Conservation (phyloP, 345 rosid genomes). For the Eutrema japonicum region DNA sequence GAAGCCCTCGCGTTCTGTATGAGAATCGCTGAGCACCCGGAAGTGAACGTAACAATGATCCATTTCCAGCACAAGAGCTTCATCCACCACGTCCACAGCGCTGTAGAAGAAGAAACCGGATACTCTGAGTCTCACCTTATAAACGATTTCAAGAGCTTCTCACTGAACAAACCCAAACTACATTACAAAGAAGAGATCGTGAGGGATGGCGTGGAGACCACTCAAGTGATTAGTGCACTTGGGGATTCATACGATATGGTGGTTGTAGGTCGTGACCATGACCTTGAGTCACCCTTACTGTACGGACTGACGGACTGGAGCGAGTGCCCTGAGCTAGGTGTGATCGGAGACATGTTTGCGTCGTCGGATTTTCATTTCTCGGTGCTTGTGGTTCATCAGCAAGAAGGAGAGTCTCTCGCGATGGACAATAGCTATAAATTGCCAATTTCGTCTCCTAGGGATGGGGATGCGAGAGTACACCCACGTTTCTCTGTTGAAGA, state of each 20-base stretch:
- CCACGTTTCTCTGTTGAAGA: constrained; percentile 42
- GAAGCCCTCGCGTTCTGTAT: constrained; percentile 43
- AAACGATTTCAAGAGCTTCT: constrained; percentile 32
- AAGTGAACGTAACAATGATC: constrained; percentile 40
- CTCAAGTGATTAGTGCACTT: constrained; percentile 44
- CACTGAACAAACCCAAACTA: constrained; percentile 29
- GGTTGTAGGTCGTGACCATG: constrained; percentile 58
- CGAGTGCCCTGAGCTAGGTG: constrained; percentile 50
- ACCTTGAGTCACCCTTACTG: constrained; percentile 36
- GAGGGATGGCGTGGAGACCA: constrained; percentile 46
- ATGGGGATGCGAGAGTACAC: constrained; percentile 25
- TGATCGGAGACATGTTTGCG: constrained; percentile 47
- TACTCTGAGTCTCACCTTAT: constrained; percentile 26
- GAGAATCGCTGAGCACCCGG: constrained; percentile 45
- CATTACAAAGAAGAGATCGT: constrained; percentile 45
- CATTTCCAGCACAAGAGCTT: constrained; percentile 43
- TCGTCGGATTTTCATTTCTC: constrained; percentile 47
- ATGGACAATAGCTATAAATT: constrained; percentile 34
- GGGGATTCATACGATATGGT: constrained; percentile 50
- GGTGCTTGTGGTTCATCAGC: constrained; percentile 45
- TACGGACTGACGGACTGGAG: constrained; percentile 47
- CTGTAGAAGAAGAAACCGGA: not conserved
- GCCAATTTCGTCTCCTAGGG: constrained; percentile 6
- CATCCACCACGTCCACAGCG: not conserved
- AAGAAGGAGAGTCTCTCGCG: constrained; percentile 35